Evolutionary conservation across 208 protist species (phyloP).

Genomic region (Herpetomonas samuelpessoai): DNA sequence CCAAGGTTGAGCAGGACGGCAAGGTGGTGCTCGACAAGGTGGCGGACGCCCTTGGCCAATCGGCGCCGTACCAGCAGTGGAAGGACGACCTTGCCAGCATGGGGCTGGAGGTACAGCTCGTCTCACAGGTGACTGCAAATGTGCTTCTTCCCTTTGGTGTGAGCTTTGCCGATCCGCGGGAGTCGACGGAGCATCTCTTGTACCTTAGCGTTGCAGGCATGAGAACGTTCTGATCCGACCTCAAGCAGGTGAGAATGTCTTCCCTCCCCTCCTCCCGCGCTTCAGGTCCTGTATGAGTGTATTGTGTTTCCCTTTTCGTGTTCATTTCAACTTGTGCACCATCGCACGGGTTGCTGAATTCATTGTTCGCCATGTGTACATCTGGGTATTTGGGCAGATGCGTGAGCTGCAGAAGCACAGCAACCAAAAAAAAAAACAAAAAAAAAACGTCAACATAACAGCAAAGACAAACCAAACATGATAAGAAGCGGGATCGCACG

Average conservation of each 20-base stretch:
- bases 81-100: not conserved
- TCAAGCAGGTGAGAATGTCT: too few relatives aligned
- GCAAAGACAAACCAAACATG: too few relatives aligned
- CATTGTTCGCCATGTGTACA: too few relatives aligned
- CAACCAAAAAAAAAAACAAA: not conserved
- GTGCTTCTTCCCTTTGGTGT: not conserved
- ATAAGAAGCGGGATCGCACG: too few relatives aligned
- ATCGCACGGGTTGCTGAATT: too few relatives aligned
- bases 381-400: constrained; percentile 1
- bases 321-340: too few relatives aligned
- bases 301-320: too few relatives aligned
- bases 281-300: too few relatives aligned
- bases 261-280: too few relatives aligned
- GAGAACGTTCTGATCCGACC: not conserved
- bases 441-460: too few relatives aligned
- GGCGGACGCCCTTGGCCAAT: not conserved
- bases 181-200: not conserved
- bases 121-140: not conserved
- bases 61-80: not conserved
- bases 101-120: not conserved
- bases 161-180: not conserved
- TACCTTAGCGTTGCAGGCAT: not conserved
- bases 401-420: not conserved
- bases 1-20: not conserved
- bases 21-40: constrained; percentile 3